Evolutionary conservation across 768 basidiomycete species (phyloP).

Genomic region (Termitomyces titanicus): DNA sequence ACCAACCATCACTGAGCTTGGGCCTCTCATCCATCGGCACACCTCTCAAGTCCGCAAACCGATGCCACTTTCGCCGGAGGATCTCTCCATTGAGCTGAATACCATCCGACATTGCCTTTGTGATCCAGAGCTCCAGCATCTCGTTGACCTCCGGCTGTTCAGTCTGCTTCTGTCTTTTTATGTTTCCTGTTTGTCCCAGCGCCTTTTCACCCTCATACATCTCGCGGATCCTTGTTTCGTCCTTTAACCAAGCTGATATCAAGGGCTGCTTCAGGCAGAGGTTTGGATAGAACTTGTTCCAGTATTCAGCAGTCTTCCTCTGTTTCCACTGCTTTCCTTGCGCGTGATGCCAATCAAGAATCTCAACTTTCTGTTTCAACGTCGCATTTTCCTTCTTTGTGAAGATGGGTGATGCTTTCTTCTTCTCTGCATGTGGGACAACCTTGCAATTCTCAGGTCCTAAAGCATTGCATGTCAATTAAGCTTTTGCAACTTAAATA

Average conservation of each 20-base stretch:
- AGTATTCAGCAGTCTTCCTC: background rate
- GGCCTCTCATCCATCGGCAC: slow-evolving; percentile 28
- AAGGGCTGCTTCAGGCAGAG: no score
- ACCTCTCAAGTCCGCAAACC: slow-evolving; percentile 26
- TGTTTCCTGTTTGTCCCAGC: background rate
- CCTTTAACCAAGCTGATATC: no score
- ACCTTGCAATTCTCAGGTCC: no score
- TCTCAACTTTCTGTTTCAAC: no score
- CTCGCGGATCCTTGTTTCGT: background rate
- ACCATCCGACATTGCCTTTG: slow-evolving; percentile 23
- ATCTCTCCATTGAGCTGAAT: slow-evolving; percentile 31
- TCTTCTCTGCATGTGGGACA: slow-evolving; percentile 9
- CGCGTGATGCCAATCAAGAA: no score
- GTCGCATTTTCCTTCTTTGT: no score
- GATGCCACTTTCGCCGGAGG: slow-evolving; percentile 29
- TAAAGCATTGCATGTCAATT: no score
- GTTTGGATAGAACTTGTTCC: background rate
- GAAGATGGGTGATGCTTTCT: slow-evolving; percentile 25
- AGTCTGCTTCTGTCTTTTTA: slow-evolving; percentile 3
- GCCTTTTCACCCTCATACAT: background rate
- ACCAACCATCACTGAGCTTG: slow-evolving; percentile 33
- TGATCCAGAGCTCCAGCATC: no score
- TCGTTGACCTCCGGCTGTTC: no score
- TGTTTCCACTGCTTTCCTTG: background rate
- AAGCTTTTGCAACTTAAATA: no score